Base-by-base conservation (phyloP, 2,329 filamentous ascomycete genomes). In the Ascomycota sp. region DNA sequence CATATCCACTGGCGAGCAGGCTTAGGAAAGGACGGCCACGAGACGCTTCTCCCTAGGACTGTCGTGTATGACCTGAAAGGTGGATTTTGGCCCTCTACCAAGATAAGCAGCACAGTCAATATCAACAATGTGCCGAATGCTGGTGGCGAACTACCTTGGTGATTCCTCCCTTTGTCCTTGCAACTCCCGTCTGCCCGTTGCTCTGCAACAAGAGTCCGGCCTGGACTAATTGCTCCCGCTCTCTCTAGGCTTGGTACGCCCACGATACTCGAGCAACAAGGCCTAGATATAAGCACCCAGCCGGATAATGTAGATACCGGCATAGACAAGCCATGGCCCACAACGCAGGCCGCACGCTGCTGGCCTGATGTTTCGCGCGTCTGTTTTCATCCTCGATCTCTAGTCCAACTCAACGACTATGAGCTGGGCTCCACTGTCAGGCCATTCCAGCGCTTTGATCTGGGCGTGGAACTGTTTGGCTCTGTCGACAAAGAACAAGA, bases 331-430 rank as follows among this genome's bases (percentile, higher is more conserved):
- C 66, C 77, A 0, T 57, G 61, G 34, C 63, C 92, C 13, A 76
- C 66, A 1, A 62, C 72, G 1, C 67, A 72, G 6, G 67, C 69
- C 9, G 78, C 95, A n/a, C 71, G 82, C 35, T 95, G 89, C 57
- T 98, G 89, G 86, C 92, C 83, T 26, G 89, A 98, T 53, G 95
- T 83, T 54, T 91, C 81, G 43, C 72, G 82, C 24, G 68, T 89
- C n/a, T 98, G 73, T 54, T 93, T 79, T 50, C 84, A 95, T 49
- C 89, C 89, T 7, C 72, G 70, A 35, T 92, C 83, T 9, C 69
- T 92, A 35, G 64, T 92, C 8, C 84, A 92, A 49, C 61, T 95
- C 10, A 78, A 78, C 48, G 82, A 93, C 47, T 91, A 80, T 47
- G 81, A 91, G 49, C 61, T 92, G 27, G 74, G 79, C 48, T 86